phyloP scores from a whole-genome alignment of 2,329 filamentous ascomycete species.

The Fusarium sp. region DNA sequence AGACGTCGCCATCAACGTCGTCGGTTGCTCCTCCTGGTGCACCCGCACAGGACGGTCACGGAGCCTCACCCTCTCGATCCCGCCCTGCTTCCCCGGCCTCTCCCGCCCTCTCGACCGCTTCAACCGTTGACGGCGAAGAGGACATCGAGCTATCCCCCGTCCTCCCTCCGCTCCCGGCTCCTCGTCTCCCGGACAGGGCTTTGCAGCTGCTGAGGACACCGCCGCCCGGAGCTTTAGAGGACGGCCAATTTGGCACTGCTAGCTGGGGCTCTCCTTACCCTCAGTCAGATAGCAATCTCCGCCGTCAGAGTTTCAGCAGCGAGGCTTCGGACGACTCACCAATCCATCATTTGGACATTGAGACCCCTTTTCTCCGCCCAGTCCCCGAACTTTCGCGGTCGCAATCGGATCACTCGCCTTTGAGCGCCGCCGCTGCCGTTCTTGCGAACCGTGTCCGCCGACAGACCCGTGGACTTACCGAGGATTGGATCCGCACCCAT shows the following conservation, averaged over 20 bases:
- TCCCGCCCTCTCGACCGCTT: conserved; percentile 71
- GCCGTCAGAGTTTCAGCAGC: conserved; percentile 67
- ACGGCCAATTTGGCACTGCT: conserved; percentile 72
- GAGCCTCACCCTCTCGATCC: conserved; percentile 51
- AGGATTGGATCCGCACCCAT: conserved; percentile 89
- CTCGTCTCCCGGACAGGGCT: conserved; percentile 68
- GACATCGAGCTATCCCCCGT: conserved; percentile 68
- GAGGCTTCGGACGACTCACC: conserved; percentile 70
- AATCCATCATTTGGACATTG: conserved; percentile 71
- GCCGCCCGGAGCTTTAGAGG: conserved; percentile 50
- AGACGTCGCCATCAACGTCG: conserved; percentile 67
- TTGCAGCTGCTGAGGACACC: conserved; percentile 68
- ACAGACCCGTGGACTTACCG: conserved; percentile 74
- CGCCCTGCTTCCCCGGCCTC: conserved; percentile 58
- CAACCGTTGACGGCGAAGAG: conserved; percentile 69
- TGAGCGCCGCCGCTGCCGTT: conserved; percentile 70
- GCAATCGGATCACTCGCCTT: conserved; percentile 45
- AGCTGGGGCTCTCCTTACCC: conserved; percentile 95
- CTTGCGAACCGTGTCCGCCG: conserved; percentile 73
- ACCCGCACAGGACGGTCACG: conserved; percentile 68
- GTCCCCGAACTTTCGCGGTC: conserved; percentile 58
- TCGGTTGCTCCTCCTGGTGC: conserved; percentile 68
- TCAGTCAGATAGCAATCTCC: conserved; percentile 67
- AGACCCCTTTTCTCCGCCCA: conserved; percentile 72
- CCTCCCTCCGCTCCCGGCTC: conserved; percentile 69